Evolutionary conservation across 495 filamentous ascomycete genomes (phyloP).

Genomic region (Lepidopterella palustris): DNA sequence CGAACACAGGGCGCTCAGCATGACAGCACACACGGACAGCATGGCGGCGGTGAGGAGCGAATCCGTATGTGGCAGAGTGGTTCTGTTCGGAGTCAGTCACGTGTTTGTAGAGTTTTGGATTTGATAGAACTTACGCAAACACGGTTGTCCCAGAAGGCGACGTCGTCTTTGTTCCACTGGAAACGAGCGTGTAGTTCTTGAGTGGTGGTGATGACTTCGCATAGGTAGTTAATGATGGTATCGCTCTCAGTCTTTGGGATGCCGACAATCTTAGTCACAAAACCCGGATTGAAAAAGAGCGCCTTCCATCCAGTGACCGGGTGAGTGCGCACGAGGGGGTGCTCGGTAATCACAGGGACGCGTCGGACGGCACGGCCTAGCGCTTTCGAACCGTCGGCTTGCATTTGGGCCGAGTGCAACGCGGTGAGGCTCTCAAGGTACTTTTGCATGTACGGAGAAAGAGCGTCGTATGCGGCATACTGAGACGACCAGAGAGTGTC

Average conservation of each 20-base stretch:
- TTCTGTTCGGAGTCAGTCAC: conserved; percentile 40
- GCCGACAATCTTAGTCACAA: conserved; percentile 69
- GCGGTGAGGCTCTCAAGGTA: conserved; percentile 66
- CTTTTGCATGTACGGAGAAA: conserved; percentile 63
- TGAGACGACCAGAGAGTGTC: conserved; percentile 72
- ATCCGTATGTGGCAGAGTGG: conserved; percentile 56
- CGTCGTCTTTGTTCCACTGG: conserved; percentile 61
- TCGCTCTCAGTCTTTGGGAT: conserved; percentile 65
- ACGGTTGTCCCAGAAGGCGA: conserved; percentile 74
- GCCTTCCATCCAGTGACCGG: conserved; percentile 75
- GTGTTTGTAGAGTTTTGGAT: neutral
- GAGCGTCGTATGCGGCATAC: conserved; percentile 63
- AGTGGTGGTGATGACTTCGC: conserved; percentile 54
- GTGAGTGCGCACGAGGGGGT: conserved; percentile 67
- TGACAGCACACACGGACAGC: conserved; percentile 55
- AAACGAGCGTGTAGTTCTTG: conserved; percentile 67
- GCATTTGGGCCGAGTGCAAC: conserved; percentile 63
- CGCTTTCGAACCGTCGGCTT: conserved; percentile 57
- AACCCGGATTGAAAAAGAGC: conserved; percentile 74
- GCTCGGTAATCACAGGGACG: conserved; percentile 57
- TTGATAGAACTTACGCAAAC: conserved; percentile 44
- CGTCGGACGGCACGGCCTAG: conserved; percentile 59
- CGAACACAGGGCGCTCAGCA: conserved; percentile 51
- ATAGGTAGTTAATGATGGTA: conserved; percentile 58
- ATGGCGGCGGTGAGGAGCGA: conserved; percentile 56